Evolutionary conservation across 208 protist genomes (phyloP), one percentile per base, ranked within the genome.

Genomic region (Trypanosoma avium): DNA sequence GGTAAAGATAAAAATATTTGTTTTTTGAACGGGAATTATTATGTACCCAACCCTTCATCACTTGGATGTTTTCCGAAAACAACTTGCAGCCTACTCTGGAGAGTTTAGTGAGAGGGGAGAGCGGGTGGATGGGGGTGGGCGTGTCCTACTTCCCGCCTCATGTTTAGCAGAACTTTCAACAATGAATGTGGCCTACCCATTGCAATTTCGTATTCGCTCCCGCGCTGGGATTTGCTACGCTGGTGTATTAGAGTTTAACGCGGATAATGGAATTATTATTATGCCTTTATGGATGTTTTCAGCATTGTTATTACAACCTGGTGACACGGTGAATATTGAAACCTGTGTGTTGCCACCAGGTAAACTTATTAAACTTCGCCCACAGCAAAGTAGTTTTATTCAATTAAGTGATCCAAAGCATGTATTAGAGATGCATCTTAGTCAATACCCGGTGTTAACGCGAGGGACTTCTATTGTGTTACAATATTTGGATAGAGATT

Each of bases 221-320:
- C 42, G 43, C 10, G 70, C 67, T 36, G 43, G 49, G 0, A 73
- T 78, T 1, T 82, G 75, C 33, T 97, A 95, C 70, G 87, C 88
- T 24, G 95, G 88, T 1, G 94, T 98, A 15, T 77, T 97, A 17
- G 95, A 98, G 61, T 98, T 98, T 67, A 92, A 72, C 52, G 92
- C 93, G 0, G 81, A 97, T 26, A 81, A 86, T 15, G 97, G 97
- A 36, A 77, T 68, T 46, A 74, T 93, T 22, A 90, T 97, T 45
- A 70, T 98, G 43, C 97, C 97, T 0, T 71, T 90, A 29, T 98
- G 95, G 92, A 97, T 98, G 93, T 96, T 95, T 67, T 53, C 85
- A n/a, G 78, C 96, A 52, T 68, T 98, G 4, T 46, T 75, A 29
- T 58, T 97, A 10, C 55, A 79, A 21, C 61, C 62, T 24, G 77